Evolutionary conservation across 352 stramenopile species (phyloP), one percentile per base, ranked within the genome.

Genomic region (Globisporangium apiculatum): DNA sequence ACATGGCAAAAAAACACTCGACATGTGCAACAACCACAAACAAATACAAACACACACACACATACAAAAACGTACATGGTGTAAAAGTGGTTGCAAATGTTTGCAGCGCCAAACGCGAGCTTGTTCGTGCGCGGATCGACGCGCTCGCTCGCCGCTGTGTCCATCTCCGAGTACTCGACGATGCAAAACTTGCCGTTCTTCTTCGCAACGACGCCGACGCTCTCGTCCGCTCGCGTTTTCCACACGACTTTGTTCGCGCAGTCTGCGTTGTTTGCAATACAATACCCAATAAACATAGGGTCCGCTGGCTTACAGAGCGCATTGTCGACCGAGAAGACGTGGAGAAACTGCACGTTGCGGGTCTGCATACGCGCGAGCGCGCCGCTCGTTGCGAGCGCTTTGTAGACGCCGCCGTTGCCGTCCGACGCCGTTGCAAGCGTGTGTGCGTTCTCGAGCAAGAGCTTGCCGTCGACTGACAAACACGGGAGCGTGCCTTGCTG

Each of bases 61-160:
- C 2, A 9, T 3, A 37, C 3, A 24, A 18, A 66, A 18, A 66
- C 98, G 42, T 87, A 92, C 42, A 97, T 53, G 1, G 87, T 94
- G 68, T 97, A 99, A 60, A 97, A 98, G 69, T 99, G 96, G 82
- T 99, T 99, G 88, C 97, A 99, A 69, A 99, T 99, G 67, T 99
- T 99, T 35, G 89, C 97, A 1, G 95, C 94, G 11, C 95, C 91
- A 69, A 97, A 99, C 0, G 90, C 66, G 9, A 99, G 81, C 54
- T 88, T 80, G 11, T 93, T 94, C 2, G 73, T 94, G 48, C 38
- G 65, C 24, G 69, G 49, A 53, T 92, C 62, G 48, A 75, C 67
- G 73, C 83, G 53, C 65, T 86, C 81, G 62, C 83, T 80, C 64
- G 83, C 61, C 46, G 65, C 73, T 31, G 67, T 74, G 59, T 91